Evolutionary conservation across 2,329 filamentous ascomycete genomes (phyloP), one percentile per base, ranked within the genome.

Genomic region (Fusarium buxicola): DNA sequence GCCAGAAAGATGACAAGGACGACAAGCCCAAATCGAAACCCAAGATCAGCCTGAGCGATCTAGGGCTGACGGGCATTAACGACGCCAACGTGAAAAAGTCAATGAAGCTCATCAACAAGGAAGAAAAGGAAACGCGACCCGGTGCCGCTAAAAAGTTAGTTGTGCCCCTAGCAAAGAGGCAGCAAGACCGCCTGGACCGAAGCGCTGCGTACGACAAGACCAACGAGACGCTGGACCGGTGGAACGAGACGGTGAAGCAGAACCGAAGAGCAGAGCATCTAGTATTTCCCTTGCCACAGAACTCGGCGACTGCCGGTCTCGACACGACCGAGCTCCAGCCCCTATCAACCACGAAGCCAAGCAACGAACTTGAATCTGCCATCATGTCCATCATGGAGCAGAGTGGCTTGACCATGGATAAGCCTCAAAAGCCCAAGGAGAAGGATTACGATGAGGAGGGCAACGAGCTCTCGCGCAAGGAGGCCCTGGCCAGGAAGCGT

Each of bases 201-300:
- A 82, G 83, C 48, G 92, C 88, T 21, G 95, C 95, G 3, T 96
- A 94, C 69, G 88, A 93, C 31, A 94, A 97, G 81, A 94, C 92
- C 46, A 97, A 96, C 71, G 90, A 97, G 76, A 94, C 93, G 0
- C 82, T 99, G 24, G 88, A 92, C 63, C 88, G 92, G 69, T 99
- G 95, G 95, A 90, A 90, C 28, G 94, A 97, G 59, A 98, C 95
- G 0, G 93, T 99, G 71, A 96, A 97, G 78, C 88, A 92, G 28
- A 97, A 97, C 76, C 90, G 95, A 58, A 86, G 92, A 68, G 94
- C 94, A 2, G 95, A 98, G 63, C 92, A 97, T 75, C 81, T 99
- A 11, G 83, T 89, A 16, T 99, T 99, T 72, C 95, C 95, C 6
- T 83, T 98, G 0, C 85, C 89, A 3, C 89, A 92, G 69, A 89